Percentiles rank a stretch among this genome's conserved stretches.
These are phyloP conservation scores for Glonium stellatum DNA, from an alignment of 495 filamentous ascomycete genomes.

Conservation along the genomic window DNA sequence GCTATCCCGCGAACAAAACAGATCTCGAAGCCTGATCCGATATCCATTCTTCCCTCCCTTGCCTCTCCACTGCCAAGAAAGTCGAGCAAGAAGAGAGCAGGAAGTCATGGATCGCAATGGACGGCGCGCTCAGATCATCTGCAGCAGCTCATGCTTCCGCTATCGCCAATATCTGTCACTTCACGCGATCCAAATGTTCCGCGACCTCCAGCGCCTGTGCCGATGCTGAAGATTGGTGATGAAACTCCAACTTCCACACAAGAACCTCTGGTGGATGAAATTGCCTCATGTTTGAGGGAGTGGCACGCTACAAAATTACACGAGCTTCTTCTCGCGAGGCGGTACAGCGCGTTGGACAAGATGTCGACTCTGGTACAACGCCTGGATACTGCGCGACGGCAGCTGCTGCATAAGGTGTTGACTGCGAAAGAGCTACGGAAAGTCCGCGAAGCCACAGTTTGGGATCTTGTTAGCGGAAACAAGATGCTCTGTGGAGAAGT, in stretches of 20 bases:
- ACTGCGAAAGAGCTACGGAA: slow-evolving; percentile 71
- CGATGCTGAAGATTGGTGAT: slow-evolving; percentile 95
- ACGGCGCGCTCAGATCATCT: slow-evolving; percentile 28
- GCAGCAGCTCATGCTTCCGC: slow-evolving; percentile 24
- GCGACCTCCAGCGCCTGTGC: slow-evolving; percentile 84
- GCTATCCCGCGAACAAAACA: slow-evolving; percentile 8
- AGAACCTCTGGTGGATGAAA: slow-evolving; percentile 94
- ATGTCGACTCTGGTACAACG: slow-evolving; percentile 71
- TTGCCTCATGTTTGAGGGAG: slow-evolving; percentile 89
- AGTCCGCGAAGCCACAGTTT: slow-evolving; percentile 79
- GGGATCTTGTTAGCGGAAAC: slow-evolving; percentile 89
- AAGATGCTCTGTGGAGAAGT: slow-evolving; percentile 86
- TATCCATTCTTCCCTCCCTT: slow-evolving; percentile 22
- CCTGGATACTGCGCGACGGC: slow-evolving; percentile 74
- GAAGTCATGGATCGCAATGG: slow-evolving; percentile 23
- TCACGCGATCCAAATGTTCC: slow-evolving; percentile 55
- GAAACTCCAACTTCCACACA: slow-evolving; percentile 82
- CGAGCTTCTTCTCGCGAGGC: slow-evolving; percentile 74
- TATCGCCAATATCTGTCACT: slow-evolving; percentile 27
- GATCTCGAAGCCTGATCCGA: slow-evolving; percentile 17
- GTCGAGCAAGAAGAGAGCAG: slow-evolving; percentile 20
- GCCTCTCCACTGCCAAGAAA: slow-evolving; percentile 20
- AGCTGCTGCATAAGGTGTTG: slow-evolving; percentile 87
- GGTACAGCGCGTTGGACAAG: slow-evolving; percentile 74
- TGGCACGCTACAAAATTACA: slow-evolving; percentile 98